A percentile compares a stretch with the other conserved stretches of the same genome.
These are phyloP conservation scores for Paspalum vaginatum DNA, from an alignment of 176 grass and related monocot genomes.

Conservation along the genomic window DNA sequence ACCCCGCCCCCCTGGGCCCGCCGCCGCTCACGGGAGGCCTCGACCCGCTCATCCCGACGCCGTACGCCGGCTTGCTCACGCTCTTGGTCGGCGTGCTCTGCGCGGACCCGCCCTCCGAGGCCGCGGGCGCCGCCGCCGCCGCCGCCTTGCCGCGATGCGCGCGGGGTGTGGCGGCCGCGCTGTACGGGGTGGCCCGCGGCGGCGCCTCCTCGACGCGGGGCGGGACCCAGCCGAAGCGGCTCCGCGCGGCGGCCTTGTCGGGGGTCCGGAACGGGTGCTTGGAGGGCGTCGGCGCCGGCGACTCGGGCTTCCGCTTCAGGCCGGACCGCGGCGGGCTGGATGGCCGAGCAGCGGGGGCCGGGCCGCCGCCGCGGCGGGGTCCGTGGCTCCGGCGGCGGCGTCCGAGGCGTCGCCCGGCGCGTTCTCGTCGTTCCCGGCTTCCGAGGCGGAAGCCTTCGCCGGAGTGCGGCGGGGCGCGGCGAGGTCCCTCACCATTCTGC, in stretches of 20 bases:
- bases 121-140: constrained; percentile 15
- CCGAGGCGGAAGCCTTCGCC: constrained; percentile 45
- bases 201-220: constrained; percentile 43
- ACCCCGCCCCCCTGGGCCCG: constrained; percentile 25
- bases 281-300: constrained; percentile 57
- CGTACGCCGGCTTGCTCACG: constrained; percentile 66
- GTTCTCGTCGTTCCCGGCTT: constrained; percentile 62
- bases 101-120: constrained; percentile 64
- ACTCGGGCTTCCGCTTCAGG: constrained; percentile 70
- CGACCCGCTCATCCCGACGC: constrained; percentile 51
- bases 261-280: constrained; percentile 74
- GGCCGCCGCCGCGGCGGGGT: background rate
- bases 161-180: constrained; percentile 52
- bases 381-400: background rate
- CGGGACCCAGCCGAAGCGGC: constrained; percentile 73
- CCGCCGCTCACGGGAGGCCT: constrained; percentile 49
- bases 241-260: constrained; percentile 59
- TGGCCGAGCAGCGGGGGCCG: constrained; percentile 48
- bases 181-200: constrained; percentile 37
- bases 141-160: constrained; percentile 38
- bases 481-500: constrained; percentile 69
- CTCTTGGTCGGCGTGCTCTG: constrained; percentile 88
- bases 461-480: constrained; percentile 42
- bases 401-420: constrained; percentile 32
- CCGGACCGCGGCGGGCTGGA: constrained; percentile 45